Base-by-base conservation (phyloP, 495 filamentous ascomycete species). In the Gamarada debralockiae region DNA sequence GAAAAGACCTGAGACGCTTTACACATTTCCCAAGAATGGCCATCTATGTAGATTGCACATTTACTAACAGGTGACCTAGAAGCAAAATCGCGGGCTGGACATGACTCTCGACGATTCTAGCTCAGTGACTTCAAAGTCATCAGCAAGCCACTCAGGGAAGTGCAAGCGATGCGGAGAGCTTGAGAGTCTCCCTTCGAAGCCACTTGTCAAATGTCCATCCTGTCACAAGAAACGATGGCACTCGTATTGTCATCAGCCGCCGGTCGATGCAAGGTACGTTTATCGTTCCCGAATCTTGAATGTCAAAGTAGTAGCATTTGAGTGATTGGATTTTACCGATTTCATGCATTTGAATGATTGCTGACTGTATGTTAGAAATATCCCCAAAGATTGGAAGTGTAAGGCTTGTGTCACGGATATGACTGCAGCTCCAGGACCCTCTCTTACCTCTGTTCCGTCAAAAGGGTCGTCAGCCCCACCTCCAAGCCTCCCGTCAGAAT, bases 1-100 rank as follows among this genome's bases (percentile, higher is more conserved):
- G 74, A 78, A 77, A 78, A 78, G 75, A 78, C 67, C 73, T 78
- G 75, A 78, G 73, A 71, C 70, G 36, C 25, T 56, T 25, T 38
- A 2, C 15, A 3, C 33, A 3, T 10, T 13, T 34, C 10, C 2
- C 41, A 2, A 3, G n/a, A n/a, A n/a, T n/a, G n/a, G n/a, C n/a
- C n/a, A n/a, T n/a, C n/a, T n/a, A n/a, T n/a, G n/a, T n/a, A n/a
- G 15, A 10, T 10, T 29, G 27, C 22, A 21, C 13, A 12, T 43
- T 37, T 42, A 23, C 39, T 46, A 51, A 48, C 18, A 15, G 5
- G 23, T 23, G 3, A n/a, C 24, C 41, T 24, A 51, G 25, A 57
- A n/a, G 21, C 39, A 43, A 9, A 42, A 20, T 21, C 3, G 37
- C 14, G 20, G 21, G n/a, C n/a, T n/a, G n/a, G n/a, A n/a, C 8